Evolutionary conservation across 1,284 basidiomycete species (phyloP).

Genomic region (Ustilago vetiveriae): DNA sequence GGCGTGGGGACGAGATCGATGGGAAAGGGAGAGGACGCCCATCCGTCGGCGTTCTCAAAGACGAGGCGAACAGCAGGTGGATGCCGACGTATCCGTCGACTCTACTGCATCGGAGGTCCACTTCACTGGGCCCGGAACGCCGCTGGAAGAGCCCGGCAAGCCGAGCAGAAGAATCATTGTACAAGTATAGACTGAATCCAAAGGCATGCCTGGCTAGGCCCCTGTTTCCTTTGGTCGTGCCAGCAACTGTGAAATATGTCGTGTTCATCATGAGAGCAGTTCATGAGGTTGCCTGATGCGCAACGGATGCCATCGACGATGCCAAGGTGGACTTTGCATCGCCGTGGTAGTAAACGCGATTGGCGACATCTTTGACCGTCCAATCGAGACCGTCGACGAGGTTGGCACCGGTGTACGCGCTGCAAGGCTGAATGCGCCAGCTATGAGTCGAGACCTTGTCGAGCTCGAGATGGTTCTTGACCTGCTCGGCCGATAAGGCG

Average conservation of each 20-base stretch:
- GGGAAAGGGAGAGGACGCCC: slow-evolving; percentile 53
- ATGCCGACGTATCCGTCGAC: slow-evolving; percentile 16
- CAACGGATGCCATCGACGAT: neutral
- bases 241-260: too few relatives aligned
- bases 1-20: slow-evolving; percentile 70
- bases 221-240: neutral
- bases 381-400: slow-evolving; percentile 87
- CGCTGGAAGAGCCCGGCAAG: slow-evolving; percentile 9
- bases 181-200: slow-evolving; percentile 22
- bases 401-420: slow-evolving; percentile 87
- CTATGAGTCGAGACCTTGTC: slow-evolving; percentile 77
- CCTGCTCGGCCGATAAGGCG: slow-evolving; percentile 83
- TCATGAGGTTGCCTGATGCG: slow-evolving; percentile 8
- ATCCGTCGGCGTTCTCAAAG: slow-evolving; percentile 11
- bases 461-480: slow-evolving; percentile 70
- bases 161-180: slow-evolving; percentile 30
- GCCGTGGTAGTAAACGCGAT: slow-evolving; percentile 64
- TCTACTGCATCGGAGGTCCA: neutral
- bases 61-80: neutral
- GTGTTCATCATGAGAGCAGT: neutral
- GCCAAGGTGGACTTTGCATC: slow-evolving; percentile 20
- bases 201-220: too few relatives aligned
- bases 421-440: slow-evolving; percentile 91
- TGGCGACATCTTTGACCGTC: slow-evolving; percentile 87
- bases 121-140: neutral